These are phyloP conservation scores for Caloboletus firmus DNA, from an alignment of 1,284 basidiomycete genomes.

Conservation along the genomic window DNA sequence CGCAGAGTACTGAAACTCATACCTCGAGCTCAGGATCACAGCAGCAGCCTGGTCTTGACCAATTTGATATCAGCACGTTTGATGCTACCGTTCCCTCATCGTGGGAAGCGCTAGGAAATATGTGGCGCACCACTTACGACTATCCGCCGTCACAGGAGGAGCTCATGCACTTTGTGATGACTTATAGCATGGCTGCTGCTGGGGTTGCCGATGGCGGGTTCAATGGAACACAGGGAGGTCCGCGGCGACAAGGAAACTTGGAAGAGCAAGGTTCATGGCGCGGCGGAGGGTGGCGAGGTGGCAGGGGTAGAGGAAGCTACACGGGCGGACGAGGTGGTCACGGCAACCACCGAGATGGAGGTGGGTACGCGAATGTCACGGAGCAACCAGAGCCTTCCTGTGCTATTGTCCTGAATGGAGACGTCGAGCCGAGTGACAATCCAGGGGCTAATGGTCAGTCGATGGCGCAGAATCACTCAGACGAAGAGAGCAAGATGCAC, in stretches of 20 bases:
- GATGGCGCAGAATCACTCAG: slow-evolving; percentile 4
- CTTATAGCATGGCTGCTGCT: slow-evolving; percentile 36
- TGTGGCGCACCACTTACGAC: slow-evolving; percentile 69
- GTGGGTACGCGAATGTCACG: slow-evolving; percentile 32
- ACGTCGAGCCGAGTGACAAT: slow-evolving; percentile 19
- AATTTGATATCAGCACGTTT: slow-evolving; percentile 67
- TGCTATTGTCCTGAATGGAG: slow-evolving; percentile 56
- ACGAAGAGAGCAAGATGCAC: slow-evolving; percentile 1
- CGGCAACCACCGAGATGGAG: slow-evolving; percentile 38
- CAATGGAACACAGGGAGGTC: slow-evolving; percentile 19
- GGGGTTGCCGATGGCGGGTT: slow-evolving; percentile 15
- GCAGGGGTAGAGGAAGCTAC: slow-evolving; percentile 40
- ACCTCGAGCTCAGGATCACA: slow-evolving; percentile 40
- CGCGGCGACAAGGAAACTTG: slow-evolving; percentile 25
- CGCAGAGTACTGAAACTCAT: slow-evolving; percentile 37
- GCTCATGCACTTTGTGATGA: slow-evolving; percentile 68
- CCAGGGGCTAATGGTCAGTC: slow-evolving; percentile 5
- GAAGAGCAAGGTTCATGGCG: slow-evolving; percentile 15
- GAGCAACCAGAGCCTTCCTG: slow-evolving; percentile 41
- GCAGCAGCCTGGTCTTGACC: slow-evolving; percentile 53
- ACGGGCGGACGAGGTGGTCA: slow-evolving; percentile 34
- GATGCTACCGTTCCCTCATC: slow-evolving; percentile 65
- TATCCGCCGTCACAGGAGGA: slow-evolving; percentile 66
- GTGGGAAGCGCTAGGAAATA: slow-evolving; percentile 73
- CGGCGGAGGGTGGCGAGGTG: slow-evolving; percentile 21